Evolutionary conservation across 176 grass and related monocot genomes (phyloP).

Genomic region (Echinochloa phyllopogon): DNA sequence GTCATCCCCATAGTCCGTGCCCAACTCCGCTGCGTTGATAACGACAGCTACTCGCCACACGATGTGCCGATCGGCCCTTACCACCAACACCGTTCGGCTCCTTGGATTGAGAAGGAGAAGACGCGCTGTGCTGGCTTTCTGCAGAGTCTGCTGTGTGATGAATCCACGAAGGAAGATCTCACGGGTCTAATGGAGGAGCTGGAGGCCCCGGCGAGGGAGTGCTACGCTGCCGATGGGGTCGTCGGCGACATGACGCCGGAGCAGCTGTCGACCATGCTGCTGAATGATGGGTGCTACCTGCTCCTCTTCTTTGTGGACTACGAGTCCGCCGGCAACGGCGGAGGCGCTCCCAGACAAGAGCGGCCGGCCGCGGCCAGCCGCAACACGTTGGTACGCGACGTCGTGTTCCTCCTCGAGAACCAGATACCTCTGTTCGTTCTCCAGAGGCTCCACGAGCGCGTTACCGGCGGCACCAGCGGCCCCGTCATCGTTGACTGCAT

Average conservation of each 20-base stretch:
- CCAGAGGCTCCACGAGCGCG: not conserved
- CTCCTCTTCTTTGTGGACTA: not conserved
- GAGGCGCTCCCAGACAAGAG: too few species aligned
- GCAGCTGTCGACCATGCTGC: not conserved
- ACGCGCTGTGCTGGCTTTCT: not conserved
- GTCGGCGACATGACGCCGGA: not conserved
- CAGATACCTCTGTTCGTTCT: constrained; percentile 8
- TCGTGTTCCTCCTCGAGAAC: constrained; percentile 22
- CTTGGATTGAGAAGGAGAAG: not conserved
- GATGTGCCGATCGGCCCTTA: constrained; percentile 9
- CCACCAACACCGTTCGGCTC: not conserved
- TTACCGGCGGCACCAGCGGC: not conserved
- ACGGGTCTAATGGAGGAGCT: not conserved
- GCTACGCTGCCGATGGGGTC: not conserved
- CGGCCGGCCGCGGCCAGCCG: not conserved
- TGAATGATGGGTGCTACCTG: constrained; percentile 24
- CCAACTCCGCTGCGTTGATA: not conserved
- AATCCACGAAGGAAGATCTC: not conserved
- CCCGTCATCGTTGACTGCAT: not conserved
- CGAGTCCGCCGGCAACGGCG: too few species aligned
- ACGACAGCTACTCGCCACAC: not conserved
- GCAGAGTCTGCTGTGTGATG: not conserved
- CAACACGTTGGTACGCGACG: not conserved
- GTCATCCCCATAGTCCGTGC: not conserved
- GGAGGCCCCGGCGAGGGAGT: not conserved